phyloP scores from a whole-genome alignment of 441 rosid species.

The Populus trichocarpa region DNA sequence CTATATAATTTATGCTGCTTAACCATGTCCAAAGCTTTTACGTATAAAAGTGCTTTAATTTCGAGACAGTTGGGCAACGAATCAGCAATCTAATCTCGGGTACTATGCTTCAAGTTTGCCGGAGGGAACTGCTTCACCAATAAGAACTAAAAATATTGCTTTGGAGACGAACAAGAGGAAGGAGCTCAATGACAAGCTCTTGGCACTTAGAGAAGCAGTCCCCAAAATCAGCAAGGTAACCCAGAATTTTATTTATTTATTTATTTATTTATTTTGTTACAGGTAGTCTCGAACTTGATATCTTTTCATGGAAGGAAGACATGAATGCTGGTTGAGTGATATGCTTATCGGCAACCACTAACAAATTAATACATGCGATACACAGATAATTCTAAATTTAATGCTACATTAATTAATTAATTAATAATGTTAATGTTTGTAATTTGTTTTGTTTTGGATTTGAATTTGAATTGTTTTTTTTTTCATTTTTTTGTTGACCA shows the following conservation, averaged over 20 bases:
- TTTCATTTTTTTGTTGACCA: neutral
- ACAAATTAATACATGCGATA: no score
- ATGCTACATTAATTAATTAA: no score
- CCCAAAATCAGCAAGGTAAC: constrained; percentile 91
- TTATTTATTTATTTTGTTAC: no score
- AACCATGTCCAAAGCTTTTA: neutral
- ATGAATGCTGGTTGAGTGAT: no score
- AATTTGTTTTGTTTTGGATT: neutral
- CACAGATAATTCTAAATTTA: no score
- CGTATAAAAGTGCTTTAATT: neutral
- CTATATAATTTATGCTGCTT: neutral
- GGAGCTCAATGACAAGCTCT: constrained; percentile 77
- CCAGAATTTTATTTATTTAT: neutral
- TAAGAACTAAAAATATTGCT: constrained; percentile 69
- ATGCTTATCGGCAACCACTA: no score
- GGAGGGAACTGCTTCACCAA: constrained; percentile 70
- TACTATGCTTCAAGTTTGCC: constrained; percentile 81
- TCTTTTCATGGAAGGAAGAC: no score
- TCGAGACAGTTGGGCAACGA: constrained; percentile 62
- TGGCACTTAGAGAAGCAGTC: constrained; percentile 81
- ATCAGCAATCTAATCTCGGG: constrained; percentile 55
- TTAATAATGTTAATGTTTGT: neutral
- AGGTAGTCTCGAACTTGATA: no score
- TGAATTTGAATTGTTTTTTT: neutral
- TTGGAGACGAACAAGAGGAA: constrained; percentile 81